Conservation (phyloP, 2,329 filamentous ascomycete species). For the Rhynchosporium agropyri region DNA sequence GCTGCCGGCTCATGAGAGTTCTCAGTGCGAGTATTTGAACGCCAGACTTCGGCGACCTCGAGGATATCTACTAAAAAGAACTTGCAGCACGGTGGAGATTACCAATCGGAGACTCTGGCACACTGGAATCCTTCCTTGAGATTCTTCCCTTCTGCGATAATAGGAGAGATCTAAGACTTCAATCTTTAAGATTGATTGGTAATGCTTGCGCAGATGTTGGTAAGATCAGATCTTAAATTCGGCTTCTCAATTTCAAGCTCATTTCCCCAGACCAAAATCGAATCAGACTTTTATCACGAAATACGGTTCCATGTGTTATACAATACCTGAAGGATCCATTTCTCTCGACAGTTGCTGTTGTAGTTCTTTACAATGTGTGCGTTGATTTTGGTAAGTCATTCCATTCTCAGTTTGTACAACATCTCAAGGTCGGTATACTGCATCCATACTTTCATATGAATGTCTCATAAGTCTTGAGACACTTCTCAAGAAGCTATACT, state of each 20-base stretch:
- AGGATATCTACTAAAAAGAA: background rate
- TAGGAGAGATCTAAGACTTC: background rate
- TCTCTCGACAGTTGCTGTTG: background rate
- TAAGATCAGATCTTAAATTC: background rate
- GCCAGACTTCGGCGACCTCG: background rate
- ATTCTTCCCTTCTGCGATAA: background rate
- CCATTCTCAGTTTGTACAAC: background rate
- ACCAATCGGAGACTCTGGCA: constrained; percentile 5
- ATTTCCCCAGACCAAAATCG: background rate
- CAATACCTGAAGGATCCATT: background rate
- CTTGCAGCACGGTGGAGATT: background rate
- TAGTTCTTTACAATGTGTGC: constrained; percentile 4
- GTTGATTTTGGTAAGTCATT: background rate
- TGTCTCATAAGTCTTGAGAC: no score
- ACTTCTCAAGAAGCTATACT: no score
- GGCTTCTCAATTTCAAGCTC: background rate
- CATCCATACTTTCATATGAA: no score
- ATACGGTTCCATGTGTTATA: background rate
- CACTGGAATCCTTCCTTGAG: background rate
- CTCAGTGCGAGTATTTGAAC: no score
- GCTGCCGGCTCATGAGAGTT: no score
- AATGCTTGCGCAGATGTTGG: constrained; percentile 9
- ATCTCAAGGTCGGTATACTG: no score
- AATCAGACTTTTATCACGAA: background rate
- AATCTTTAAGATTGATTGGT: background rate